Base-by-base conservation (phyloP, 2,329 filamentous ascomycete genomes). In the Neofusicoccum kwambonambiense region DNA sequence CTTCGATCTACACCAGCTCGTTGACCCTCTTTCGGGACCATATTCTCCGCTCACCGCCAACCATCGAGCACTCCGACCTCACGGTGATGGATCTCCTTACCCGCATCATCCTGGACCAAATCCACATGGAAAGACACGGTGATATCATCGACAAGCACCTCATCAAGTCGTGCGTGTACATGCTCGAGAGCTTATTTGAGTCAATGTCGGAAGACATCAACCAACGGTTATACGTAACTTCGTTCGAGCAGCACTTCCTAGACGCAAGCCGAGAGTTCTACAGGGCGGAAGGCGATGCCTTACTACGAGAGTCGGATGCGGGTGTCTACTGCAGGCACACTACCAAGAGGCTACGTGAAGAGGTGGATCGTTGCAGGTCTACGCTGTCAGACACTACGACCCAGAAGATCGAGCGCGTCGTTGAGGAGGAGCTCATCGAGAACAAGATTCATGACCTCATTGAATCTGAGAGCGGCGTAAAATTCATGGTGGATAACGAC, bases 401-500 rank as follows among this genome's bases (percentile, higher is more conserved):
- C n/a, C 76, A 82, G 0, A 94, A 91, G 73, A 91, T 97, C 22
- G 85, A 88, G 22, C 80, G 82, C 4, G 90, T 97, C 0, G 86
- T 99, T 1, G 93, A 98, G 68, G 80, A 89, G 41, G 87, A 94
- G 74, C 80, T 99, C 61, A 93, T 99, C 56, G 82, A 83, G 47
- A 85, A 87, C 50, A 91, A 95, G 69, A 86, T 98, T 65, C 82
- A 86, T 22, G 92, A 96, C 15, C 90, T 99, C 62, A 84, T 98
- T 66, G 87, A 89, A 56, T 87, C 97, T 78, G 92, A 97, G 5
- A 97, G 90, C 67, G 95, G 95, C 0, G 84, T 97, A 47, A 88
- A 86, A 68, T 88, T 88, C 73, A 98, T 99, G 94, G 88, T 98
- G 57, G 91, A 97, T 76, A 93, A 97, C 71, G 90, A 97, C 76